Conservation (phyloP, 2,329 filamentous ascomycete genomes). For the Trichoderma atroviride region DNA sequence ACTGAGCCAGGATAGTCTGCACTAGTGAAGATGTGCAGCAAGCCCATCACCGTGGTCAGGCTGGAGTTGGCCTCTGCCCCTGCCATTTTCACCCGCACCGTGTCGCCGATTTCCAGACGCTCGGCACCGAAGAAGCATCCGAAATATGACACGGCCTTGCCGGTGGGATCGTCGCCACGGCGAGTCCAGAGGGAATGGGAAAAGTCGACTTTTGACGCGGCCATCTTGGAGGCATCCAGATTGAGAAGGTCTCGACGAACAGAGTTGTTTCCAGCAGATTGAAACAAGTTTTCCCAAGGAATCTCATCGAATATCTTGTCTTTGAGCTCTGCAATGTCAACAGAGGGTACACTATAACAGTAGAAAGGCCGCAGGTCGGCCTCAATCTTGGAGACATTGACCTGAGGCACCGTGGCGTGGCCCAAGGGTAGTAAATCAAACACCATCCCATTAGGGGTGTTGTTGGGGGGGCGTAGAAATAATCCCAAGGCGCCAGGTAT, state of each 20-base stretch:
- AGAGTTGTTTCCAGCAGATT: constrained; percentile 38
- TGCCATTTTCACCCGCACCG: constrained; percentile 51
- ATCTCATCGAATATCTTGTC: constrained; percentile 47
- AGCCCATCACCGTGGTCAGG: constrained; percentile 42
- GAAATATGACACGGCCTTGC: constrained; percentile 44
- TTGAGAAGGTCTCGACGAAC: constrained; percentile 47
- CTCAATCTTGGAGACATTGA: constrained; percentile 44
- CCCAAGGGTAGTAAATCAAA: constrained; percentile 48
- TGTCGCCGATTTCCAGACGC: constrained; percentile 51
- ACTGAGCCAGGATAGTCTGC: constrained; percentile 41
- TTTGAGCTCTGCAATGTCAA: constrained; percentile 44
- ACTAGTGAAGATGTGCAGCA: constrained; percentile 46
- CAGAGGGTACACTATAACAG: constrained; percentile 53
- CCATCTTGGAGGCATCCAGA: constrained; percentile 56
- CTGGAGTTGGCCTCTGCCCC: constrained; percentile 42
- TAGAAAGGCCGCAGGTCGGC: constrained; percentile 53
- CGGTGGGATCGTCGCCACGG: constrained; percentile 37
- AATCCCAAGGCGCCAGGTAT: constrained; percentile 53
- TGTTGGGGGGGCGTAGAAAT: constrained; percentile 42
- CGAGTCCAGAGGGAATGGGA: constrained; percentile 54
- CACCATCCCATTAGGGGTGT: constrained; percentile 36
- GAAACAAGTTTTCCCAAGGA: constrained; percentile 47
- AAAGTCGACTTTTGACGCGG: constrained; percentile 51
- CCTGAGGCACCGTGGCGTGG: constrained; percentile 43
- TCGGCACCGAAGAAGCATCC: constrained; percentile 57